These are phyloP conservation scores for Blastomyces percursus DNA, from an alignment of 2,329 filamentous ascomycete species.

Conservation along the genomic window DNA sequence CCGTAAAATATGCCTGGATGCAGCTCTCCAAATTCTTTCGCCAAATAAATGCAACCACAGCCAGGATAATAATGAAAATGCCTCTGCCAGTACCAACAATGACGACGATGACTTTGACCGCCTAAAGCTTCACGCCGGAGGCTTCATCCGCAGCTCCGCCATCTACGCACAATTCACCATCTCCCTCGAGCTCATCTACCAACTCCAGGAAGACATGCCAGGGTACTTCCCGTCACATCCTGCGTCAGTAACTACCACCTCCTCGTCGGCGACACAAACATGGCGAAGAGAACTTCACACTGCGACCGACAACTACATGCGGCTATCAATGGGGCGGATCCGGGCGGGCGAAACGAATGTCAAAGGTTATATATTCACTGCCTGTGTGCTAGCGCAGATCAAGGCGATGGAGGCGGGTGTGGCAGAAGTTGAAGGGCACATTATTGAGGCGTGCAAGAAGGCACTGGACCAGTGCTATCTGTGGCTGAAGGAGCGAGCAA, in stretches of 20 bases:
- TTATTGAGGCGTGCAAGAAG: conserved; percentile 2
- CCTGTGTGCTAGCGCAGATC: conserved; percentile 10
- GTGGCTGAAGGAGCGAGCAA: conserved; percentile 3
- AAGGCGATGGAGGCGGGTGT: conserved; percentile 9
- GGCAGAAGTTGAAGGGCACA: neutral
- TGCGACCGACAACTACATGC: conserved; percentile 7
- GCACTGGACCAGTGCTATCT: conserved; percentile 4
- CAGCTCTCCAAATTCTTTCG: conserved; percentile 7
- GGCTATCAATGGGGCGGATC: conserved; percentile 6
- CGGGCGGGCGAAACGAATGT: conserved; percentile 13
- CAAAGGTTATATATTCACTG: conserved; percentile 8
- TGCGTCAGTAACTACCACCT: neutral
- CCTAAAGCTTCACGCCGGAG: conserved; percentile 6
- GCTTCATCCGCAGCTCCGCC: conserved; percentile 8
- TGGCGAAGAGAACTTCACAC: conserved; percentile 6
- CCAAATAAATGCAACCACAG: neutral
- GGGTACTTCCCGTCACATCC: neutral
- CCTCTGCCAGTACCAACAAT: neutral
- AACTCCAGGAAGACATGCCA: conserved; percentile 10
- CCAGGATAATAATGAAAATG: neutral
- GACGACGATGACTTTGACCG: conserved; percentile 6
- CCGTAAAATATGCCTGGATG: conserved; percentile 9
- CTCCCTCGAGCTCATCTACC: conserved; percentile 9
- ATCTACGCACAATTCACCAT: conserved; percentile 9
- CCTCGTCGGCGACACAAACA: conserved; percentile 1